Evolutionary conservation across 1,284 basidiomycete species (phyloP), one percentile per base, ranked within the genome.

Genomic region (Volvariella volvacea): DNA sequence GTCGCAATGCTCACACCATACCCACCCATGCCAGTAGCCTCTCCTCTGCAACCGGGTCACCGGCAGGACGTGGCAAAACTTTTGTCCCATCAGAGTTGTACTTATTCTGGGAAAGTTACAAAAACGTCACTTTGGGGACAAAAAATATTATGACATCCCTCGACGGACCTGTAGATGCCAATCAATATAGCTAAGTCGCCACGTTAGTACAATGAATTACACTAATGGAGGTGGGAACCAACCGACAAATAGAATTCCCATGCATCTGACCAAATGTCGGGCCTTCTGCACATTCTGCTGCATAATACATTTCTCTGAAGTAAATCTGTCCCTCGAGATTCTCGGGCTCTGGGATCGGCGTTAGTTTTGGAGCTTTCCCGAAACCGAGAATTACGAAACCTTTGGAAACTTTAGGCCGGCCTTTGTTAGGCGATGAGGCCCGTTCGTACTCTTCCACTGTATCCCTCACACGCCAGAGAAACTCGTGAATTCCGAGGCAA

Each of bases 401-500:
- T 33, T 42, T 42, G 33, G n/a, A 36, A 6, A 8, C 34, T 36
- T 36, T 15, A 6, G 19, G n/a, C 15, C 15, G 34, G 6, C n/a
- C 34, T 6, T n/a, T n/a, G 7, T 28, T 28, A 6, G 6, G 25
- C 6, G 25, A 28, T 6, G 25, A 28, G 12, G n/a, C 34, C 7
- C 3, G 12, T 15, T n/a, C 30, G 22, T 9, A 38, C 8, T 15
- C n/a, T n/a, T 15, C 19, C 15, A 67, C 55, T 6, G 64, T 56
- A 21, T 61, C 56, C 43, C 62, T 58, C 20, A 63, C 57, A 10
- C 60, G 57, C 63, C 63, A 67, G 55, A 64, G 67, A 42, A 71
- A 61, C 45, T 64, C 62, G 19, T 68, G 50, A 2, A 70, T 57
- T 20, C 66, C 64, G 10, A 76, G 49, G 15, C 69, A 71, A 17